Evolutionary conservation across 2,329 filamentous ascomycete genomes (phyloP).

Genomic region (Cercospora brassicicola): DNA sequence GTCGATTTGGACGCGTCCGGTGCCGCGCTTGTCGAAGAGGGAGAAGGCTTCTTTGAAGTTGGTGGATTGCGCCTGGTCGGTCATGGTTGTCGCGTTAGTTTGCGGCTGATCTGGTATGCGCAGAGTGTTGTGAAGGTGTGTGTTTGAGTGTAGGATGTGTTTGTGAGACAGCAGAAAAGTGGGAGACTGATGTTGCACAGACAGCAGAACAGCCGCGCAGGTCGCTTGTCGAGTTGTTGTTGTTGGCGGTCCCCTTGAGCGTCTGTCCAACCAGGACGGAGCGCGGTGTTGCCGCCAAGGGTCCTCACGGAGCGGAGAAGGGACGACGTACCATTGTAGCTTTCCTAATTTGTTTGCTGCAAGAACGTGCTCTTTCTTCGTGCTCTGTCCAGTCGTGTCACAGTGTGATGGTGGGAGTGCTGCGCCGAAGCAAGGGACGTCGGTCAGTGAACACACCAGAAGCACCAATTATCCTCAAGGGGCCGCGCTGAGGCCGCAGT

Average conservation of each 20-base stretch:
- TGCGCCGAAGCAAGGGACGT: slow-evolving; percentile 9
- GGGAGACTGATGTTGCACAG: background rate
- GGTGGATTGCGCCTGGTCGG: slow-evolving; percentile 72
- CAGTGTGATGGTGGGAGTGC: background rate
- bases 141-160: background rate
- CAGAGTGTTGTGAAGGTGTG: background rate
- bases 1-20: slow-evolving; percentile 82
- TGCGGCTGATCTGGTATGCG: background rate
- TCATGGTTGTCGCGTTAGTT: slow-evolving; percentile 30
- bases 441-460: background rate
- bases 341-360: background rate
- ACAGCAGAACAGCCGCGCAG: background rate
- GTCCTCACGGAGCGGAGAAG: background rate
- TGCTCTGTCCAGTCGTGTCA: background rate
- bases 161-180: background rate
- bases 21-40: slow-evolving; percentile 99
- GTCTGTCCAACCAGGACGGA: slow-evolving; percentile 1
- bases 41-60: slow-evolving; percentile 99
- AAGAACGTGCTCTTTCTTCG: background rate
- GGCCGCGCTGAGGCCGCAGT: slow-evolving; percentile 12
- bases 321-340: slow-evolving; percentile 11
- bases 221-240: background rate
- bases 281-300: slow-evolving; percentile 4
- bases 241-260: background rate
- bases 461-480: background rate